Evolutionary conservation across 2,329 filamentous ascomycete species (phyloP).

Genomic region (Elsinoe australis): DNA sequence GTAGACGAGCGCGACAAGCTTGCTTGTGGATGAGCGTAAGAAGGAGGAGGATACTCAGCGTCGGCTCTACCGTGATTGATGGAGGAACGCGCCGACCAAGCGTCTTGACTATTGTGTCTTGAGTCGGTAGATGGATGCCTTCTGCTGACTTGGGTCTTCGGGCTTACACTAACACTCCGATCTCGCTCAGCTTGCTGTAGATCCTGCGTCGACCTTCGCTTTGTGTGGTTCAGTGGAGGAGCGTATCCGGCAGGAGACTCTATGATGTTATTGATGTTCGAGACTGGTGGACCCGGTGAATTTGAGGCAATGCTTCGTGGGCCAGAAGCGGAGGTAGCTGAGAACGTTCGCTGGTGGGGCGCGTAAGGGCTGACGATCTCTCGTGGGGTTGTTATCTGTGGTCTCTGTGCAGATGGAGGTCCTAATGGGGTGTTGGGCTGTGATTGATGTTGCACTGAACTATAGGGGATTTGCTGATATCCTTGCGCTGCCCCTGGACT

Average conservation of each 20-base stretch:
- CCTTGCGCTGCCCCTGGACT: constrained; percentile 27
- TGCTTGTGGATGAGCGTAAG: background rate
- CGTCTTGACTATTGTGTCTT: constrained; percentile 29
- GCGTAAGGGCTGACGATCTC: constrained; percentile 28
- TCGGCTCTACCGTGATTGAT: constrained; percentile 10
- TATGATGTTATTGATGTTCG: constrained; percentile 29
- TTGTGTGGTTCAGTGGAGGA: constrained; percentile 18
- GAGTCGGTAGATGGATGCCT: constrained; percentile 27
- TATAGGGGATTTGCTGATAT: constrained; percentile 28
- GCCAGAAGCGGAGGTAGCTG: constrained; percentile 26
- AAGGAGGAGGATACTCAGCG: background rate
- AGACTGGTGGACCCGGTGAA: constrained; percentile 25
- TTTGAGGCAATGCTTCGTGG: constrained; percentile 21
- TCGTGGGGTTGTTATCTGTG: constrained; percentile 23
- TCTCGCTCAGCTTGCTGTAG: constrained; percentile 57
- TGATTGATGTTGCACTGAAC: constrained; percentile 33
- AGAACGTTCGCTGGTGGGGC: constrained; percentile 27
- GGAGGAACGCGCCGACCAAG: constrained; percentile 16
- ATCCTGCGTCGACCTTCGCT: constrained; percentile 26
- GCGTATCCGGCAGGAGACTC: constrained; percentile 32
- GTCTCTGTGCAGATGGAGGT: constrained; percentile 33
- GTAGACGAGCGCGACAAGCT: constrained; percentile 10
- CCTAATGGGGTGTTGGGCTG: constrained; percentile 44
- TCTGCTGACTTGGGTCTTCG: constrained; percentile 52
- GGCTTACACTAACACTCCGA: constrained; percentile 66